Percentiles rank a stretch among this genome's conserved stretches.
Conservation (phyloP, 306 rosid species). For the Quercus dentata region DNA sequence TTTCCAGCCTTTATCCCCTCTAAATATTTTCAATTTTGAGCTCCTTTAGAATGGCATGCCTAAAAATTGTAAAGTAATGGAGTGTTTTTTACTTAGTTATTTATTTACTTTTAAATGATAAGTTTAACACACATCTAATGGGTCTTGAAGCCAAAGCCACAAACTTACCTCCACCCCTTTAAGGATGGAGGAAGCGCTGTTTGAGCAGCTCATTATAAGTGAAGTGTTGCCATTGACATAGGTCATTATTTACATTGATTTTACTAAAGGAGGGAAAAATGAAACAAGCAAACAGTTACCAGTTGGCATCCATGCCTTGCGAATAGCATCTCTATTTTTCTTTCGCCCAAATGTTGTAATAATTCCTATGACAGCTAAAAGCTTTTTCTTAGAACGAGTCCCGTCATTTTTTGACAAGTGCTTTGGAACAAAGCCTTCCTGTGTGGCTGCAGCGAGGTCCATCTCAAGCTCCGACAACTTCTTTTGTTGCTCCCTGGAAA, state of each 20-base stretch:
- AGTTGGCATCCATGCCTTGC: conserved; percentile 76
- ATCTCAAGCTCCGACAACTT: conserved; percentile 50
- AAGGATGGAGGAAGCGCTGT: no score
- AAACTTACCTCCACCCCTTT: no score
- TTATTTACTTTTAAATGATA: no score
- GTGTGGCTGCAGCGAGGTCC: conserved; percentile 60
- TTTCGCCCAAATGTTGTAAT: conserved; percentile 60
- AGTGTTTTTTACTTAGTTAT: no score
- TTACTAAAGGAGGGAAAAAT: conserved; percentile 3
- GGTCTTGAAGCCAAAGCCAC: no score
- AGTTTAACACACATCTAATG: no score
- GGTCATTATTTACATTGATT: background rate
- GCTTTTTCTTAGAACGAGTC: conserved; percentile 43
- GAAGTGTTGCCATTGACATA: background rate
- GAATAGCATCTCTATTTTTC: conserved; percentile 69
- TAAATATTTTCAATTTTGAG: background rate
- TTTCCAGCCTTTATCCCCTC: background rate
- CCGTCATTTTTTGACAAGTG: conserved; percentile 22
- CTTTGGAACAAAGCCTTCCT: conserved; percentile 59
- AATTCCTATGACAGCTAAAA: conserved; percentile 53
- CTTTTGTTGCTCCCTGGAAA: conserved; percentile 61
- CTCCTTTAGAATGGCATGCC: background rate
- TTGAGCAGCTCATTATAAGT: no score
- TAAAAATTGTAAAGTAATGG: background rate
- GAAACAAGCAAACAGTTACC: conserved; percentile 35